Conservation (phyloP, 2,329 filamentous ascomycete species). For the Hysterium pulicare region DNA sequence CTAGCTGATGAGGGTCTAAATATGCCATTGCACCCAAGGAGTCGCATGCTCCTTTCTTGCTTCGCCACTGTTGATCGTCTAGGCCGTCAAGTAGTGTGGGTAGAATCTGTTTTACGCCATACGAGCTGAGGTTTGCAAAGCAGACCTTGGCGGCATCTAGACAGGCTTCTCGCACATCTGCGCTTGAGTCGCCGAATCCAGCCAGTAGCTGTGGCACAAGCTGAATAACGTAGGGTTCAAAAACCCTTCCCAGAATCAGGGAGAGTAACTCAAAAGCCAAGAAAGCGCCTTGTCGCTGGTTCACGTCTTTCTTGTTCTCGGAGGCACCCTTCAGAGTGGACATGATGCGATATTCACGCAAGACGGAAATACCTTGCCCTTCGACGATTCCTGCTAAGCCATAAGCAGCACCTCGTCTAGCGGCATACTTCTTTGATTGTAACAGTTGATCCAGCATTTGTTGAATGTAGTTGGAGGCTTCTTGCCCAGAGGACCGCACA, state of each 20-base stretch:
- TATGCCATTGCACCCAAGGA: constrained; percentile 98
- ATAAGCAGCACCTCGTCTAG: constrained; percentile 88
- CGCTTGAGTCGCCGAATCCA: constrained; percentile 83
- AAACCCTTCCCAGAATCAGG: constrained; percentile 77
- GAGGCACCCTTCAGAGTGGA: constrained; percentile 73
- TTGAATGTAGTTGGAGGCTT: constrained; percentile 75
- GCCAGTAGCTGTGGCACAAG: constrained; percentile 86
- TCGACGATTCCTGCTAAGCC: constrained; percentile 86
- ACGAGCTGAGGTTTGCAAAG: constrained; percentile 90
- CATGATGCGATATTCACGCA: constrained; percentile 84
- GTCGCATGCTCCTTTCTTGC: constrained; percentile 97
- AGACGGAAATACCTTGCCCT: constrained; percentile 77
- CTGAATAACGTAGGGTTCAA: constrained; percentile 95
- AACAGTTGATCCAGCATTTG: constrained; percentile 79
- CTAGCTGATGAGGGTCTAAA: constrained; percentile 90
- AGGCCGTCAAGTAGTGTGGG: constrained; percentile 88
- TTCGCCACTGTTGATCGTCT: constrained; percentile 95
- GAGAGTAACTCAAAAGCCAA: constrained; percentile 89
- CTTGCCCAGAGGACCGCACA: constrained; percentile 74
- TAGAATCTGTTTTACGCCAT: constrained; percentile 90
- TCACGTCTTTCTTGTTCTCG: constrained; percentile 93
- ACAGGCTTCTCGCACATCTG: constrained; percentile 89
- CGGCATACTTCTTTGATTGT: constrained; percentile 86
- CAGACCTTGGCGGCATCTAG: constrained; percentile 91
- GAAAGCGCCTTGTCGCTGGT: constrained; percentile 83